Conservation (phyloP, 208 protist species). For the Angomonas deanei region DNA sequence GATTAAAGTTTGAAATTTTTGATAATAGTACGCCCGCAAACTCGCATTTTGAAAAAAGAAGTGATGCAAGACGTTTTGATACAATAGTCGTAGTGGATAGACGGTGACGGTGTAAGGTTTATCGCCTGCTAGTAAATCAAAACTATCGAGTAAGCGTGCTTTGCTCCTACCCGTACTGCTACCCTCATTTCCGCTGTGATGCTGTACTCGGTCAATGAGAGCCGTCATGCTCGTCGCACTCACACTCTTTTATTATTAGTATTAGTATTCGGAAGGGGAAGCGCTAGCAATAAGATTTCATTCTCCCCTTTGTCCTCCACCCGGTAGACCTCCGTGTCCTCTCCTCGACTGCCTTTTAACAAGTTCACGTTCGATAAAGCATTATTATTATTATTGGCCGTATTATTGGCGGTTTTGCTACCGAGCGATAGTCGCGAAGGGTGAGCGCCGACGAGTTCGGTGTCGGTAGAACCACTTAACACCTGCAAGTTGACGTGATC, state of each 20-base stretch:
- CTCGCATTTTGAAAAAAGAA: slow-evolving; percentile 58
- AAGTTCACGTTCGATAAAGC: not conserved
- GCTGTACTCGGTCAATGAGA: not conserved
- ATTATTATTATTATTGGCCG: not conserved
- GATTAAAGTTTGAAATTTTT: slow-evolving; percentile 28
- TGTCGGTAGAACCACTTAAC: slow-evolving; percentile 30
- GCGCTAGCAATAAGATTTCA: slow-evolving; percentile 22
- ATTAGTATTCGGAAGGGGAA: slow-evolving; percentile 19
- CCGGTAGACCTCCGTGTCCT: slow-evolving; percentile 28
- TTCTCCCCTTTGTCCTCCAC: slow-evolving; percentile 20
- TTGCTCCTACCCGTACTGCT: not conserved
- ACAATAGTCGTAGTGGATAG: slow-evolving; percentile 49
- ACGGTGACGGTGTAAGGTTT: slow-evolving; percentile 24
- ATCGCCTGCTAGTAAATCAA: slow-evolving; percentile 5
- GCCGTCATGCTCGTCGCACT: not conserved
- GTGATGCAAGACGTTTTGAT: slow-evolving; percentile 41
- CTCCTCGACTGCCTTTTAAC: slow-evolving; percentile 1
- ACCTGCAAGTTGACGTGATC: slow-evolving; percentile 16
- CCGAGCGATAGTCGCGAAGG: slow-evolving; percentile 17
- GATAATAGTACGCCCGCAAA: slow-evolving; percentile 36
- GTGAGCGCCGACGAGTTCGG: slow-evolving; percentile 25
- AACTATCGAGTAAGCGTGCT: not conserved
- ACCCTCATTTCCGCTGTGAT: too few species aligned
- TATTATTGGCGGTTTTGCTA: not conserved
- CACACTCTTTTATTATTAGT: not conserved